phyloP scores from a whole-genome alignment of 805 yeast species.

The Metschnikowia shivogae region DNA sequence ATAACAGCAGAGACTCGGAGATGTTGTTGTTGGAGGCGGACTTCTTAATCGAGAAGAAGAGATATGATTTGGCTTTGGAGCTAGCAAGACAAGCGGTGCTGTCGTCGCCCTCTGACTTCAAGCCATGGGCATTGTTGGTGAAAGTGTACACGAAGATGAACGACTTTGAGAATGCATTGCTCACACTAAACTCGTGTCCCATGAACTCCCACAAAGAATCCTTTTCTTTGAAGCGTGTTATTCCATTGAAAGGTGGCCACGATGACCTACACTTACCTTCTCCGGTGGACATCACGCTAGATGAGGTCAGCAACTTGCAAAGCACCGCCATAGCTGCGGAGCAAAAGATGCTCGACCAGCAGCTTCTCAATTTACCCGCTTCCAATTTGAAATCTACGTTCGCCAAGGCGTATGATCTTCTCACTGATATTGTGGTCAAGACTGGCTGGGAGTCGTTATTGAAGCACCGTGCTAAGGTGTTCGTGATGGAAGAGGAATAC shows the following conservation, averaged over 20 bases:
- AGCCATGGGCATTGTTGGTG: slow-evolving; percentile 68
- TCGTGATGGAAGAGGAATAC: slow-evolving; percentile 47
- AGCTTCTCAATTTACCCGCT: slow-evolving; percentile 61
- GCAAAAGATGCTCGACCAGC: slow-evolving; percentile 61
- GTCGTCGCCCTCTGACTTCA: slow-evolving; percentile 70
- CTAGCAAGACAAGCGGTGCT: slow-evolving; percentile 63
- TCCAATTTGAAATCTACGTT: slow-evolving; percentile 54
- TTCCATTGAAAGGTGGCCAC: slow-evolving; percentile 43
- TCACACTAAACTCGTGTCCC: slow-evolving; percentile 76
- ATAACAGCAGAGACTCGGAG: slow-evolving; percentile 52
- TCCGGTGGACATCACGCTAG: slow-evolving; percentile 69
- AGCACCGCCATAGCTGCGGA: slow-evolving; percentile 63
- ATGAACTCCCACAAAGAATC: slow-evolving; percentile 73
- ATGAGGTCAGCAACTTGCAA: slow-evolving; percentile 63
- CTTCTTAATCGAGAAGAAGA: slow-evolving; percentile 49
- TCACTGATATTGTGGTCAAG: slow-evolving; percentile 41
- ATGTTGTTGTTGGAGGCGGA: slow-evolving; percentile 54
- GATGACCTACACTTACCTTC: slow-evolving; percentile 68
- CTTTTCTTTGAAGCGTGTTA: slow-evolving; percentile 56
- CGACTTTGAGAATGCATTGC: slow-evolving; percentile 66
- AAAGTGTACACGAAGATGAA: slow-evolving; percentile 58
- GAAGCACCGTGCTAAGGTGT: slow-evolving; percentile 43
- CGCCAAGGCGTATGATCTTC: slow-evolving; percentile 42
- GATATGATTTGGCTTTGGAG: slow-evolving; percentile 54
- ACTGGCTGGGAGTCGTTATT: slow-evolving; percentile 46